Conservation (phyloP, 2,329 filamentous ascomycete genomes). For the Ophiostoma sp. region DNA sequence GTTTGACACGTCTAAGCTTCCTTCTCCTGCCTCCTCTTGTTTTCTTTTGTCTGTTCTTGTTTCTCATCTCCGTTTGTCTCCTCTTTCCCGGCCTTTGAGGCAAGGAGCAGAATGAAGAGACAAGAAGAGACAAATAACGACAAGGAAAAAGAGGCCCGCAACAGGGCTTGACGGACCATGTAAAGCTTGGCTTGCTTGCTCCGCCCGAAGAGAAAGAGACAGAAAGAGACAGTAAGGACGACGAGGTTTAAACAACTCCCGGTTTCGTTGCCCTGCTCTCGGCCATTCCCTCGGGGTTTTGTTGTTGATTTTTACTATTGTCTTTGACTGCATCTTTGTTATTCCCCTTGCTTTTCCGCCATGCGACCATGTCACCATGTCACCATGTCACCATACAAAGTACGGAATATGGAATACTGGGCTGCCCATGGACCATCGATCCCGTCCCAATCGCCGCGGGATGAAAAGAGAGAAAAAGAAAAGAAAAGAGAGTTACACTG, state of each 20-base stretch:
- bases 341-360: neutral
- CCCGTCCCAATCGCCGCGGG: constrained; percentile 12
- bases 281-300: neutral
- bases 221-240: no score
- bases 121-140: neutral
- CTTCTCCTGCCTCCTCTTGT: neutral
- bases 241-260: neutral
- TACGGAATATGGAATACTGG: no score
- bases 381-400: neutral
- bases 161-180: neutral
- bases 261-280: neutral
- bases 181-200: constrained; percentile 1
- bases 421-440: neutral
- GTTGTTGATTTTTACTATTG: neutral
- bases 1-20: neutral
- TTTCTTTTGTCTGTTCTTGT: neutral
- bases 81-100: neutral
- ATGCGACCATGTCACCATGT: neutral
- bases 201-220: neutral
- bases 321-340: neutral
- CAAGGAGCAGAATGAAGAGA: neutral
- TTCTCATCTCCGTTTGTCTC: neutral
- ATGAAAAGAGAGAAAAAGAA: neutral
- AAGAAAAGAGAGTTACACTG: constrained; percentile 8
- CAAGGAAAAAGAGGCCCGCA: neutral